A percentile compares a stretch with the other conserved stretches of the same genome.
Conservation (phyloP, 2,329 filamentous ascomycete species). For the Dactylellina parvicollis region DNA sequence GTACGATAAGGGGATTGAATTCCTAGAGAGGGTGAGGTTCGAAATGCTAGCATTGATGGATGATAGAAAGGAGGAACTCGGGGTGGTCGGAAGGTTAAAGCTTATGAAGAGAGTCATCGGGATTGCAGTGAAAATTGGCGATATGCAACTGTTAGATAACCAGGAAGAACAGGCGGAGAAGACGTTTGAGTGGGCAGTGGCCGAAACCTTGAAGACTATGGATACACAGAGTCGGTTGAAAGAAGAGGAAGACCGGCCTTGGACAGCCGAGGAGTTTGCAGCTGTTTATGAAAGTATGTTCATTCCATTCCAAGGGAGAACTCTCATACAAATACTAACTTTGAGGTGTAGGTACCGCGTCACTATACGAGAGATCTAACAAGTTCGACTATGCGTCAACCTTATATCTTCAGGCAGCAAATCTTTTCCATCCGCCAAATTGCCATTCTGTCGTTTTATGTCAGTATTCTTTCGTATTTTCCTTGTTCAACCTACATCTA, state of each 20-base stretch:
- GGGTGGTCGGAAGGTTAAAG: slow-evolving; percentile 68
- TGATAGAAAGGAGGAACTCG: slow-evolving; percentile 62
- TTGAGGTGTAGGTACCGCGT: slow-evolving; percentile 70
- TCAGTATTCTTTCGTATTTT: slow-evolving; percentile 62
- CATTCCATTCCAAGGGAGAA: slow-evolving; percentile 56
- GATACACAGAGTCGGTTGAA: slow-evolving; percentile 20
- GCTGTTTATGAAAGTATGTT: slow-evolving; percentile 73
- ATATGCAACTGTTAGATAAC: slow-evolving; percentile 69
- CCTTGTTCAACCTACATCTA: background rate
- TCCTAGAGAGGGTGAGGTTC: slow-evolving; percentile 77
- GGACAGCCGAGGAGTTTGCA: slow-evolving; percentile 74
- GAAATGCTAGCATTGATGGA: slow-evolving; percentile 71
- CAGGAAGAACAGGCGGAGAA: slow-evolving; percentile 73
- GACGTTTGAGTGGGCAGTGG: slow-evolving; percentile 80
- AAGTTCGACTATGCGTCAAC: slow-evolving; percentile 84
- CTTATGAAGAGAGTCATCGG: slow-evolving; percentile 78
- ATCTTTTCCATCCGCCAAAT: slow-evolving; percentile 70
- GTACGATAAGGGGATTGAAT: slow-evolving; percentile 75
- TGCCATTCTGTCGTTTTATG: slow-evolving; percentile 85
- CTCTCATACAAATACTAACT: background rate
- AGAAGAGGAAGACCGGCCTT: slow-evolving; percentile 63
- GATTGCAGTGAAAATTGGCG: slow-evolving; percentile 83
- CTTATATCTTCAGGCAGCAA: slow-evolving; percentile 84
- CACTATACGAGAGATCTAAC: slow-evolving; percentile 77
- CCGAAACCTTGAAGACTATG: slow-evolving; percentile 77